These are phyloP conservation scores for Orbilia javanica DNA, from an alignment of 2,329 filamentous ascomycete genomes.

Conservation along the genomic window DNA sequence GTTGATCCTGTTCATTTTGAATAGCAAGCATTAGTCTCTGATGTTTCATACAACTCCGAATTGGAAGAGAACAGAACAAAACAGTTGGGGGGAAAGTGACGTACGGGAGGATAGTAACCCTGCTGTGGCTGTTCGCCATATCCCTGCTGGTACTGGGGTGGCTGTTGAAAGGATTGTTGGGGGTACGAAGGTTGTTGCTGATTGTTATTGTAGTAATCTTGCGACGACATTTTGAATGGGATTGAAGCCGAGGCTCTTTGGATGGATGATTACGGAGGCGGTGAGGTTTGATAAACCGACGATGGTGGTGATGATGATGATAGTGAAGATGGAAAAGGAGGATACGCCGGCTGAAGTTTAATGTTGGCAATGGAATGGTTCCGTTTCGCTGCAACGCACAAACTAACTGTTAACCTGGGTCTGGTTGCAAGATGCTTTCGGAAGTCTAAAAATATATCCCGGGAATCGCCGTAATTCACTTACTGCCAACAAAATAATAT, in stretches of 20 bases:
- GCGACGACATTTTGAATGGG: conserved; percentile 54
- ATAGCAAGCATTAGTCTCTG: conserved; percentile 22
- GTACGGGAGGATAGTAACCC: conserved; percentile 56
- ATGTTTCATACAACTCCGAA: neutral
- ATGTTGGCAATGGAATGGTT: neutral
- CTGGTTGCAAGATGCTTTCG: neutral
- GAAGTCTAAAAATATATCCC: conserved; percentile 45
- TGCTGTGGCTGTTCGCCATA: conserved; percentile 48
- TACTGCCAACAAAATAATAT: conserved; percentile 9
- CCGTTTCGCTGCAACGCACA: conserved; percentile 20
- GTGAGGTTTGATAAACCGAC: neutral
- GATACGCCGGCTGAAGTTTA: neutral
- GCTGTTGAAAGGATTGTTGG: conserved; percentile 41
- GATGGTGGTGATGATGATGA: neutral
- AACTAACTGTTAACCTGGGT: conserved; percentile 26
- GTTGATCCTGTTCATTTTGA: conserved; percentile 34
- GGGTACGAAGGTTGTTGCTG: conserved; percentile 51
- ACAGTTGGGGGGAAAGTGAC: neutral
- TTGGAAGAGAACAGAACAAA: neutral
- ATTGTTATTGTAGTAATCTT: conserved; percentile 41
- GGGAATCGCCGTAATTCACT: conserved; percentile 32
- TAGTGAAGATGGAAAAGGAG: neutral
- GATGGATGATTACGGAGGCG: neutral
- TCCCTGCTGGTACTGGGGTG: conserved; percentile 52
- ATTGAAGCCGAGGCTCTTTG: conserved; percentile 5